Percentiles rank a stretch among this genome's conserved stretches.
Evolutionary conservation across 2,329 filamentous ascomycete genomes (phyloP).

Genomic region (Trichoderma polysporum): DNA sequence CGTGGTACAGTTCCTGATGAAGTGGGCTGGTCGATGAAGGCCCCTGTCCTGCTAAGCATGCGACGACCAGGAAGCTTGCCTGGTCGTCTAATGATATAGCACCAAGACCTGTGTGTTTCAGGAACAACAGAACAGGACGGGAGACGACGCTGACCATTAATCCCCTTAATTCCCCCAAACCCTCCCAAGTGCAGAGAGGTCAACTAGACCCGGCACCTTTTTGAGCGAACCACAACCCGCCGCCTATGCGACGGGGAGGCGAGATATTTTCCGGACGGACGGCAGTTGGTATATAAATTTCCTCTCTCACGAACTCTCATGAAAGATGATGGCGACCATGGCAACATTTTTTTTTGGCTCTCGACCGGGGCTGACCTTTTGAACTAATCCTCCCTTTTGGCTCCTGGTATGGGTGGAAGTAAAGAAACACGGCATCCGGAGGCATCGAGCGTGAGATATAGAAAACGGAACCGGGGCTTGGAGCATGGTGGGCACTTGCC

Average conservation of each 20-base stretch:
- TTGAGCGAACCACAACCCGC: background rate
- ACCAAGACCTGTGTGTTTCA: background rate
- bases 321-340: conserved; percentile 23
- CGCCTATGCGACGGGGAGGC: conserved; percentile 1
- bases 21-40: conserved; percentile 71
- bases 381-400: conserved; percentile 1
- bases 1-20: conserved; percentile 94
- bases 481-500: conserved; percentile 23
- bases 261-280: conserved; percentile 23
- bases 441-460: conserved; percentile 20
- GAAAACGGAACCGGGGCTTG: conserved; percentile 18
- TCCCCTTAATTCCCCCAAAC: conserved; percentile 1
- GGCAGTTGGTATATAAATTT: conserved; percentile 34
- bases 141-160: conserved; percentile 6
- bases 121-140: background rate
- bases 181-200: conserved; percentile 2
- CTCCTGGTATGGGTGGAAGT: conserved; percentile 12
- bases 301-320: conserved; percentile 38
- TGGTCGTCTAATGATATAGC: conserved; percentile 17
- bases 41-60: background rate
- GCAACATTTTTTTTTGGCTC: conserved; percentile 11
- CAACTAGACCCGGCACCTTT: conserved; percentile 8
- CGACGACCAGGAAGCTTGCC: background rate
- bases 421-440: conserved; percentile 13
- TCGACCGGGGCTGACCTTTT: conserved; percentile 7